Evolutionary conservation across 2,329 filamentous ascomycete genomes (phyloP), one percentile per base, ranked within the genome.

Genomic region (Pseudogymnoascus sp.): DNA sequence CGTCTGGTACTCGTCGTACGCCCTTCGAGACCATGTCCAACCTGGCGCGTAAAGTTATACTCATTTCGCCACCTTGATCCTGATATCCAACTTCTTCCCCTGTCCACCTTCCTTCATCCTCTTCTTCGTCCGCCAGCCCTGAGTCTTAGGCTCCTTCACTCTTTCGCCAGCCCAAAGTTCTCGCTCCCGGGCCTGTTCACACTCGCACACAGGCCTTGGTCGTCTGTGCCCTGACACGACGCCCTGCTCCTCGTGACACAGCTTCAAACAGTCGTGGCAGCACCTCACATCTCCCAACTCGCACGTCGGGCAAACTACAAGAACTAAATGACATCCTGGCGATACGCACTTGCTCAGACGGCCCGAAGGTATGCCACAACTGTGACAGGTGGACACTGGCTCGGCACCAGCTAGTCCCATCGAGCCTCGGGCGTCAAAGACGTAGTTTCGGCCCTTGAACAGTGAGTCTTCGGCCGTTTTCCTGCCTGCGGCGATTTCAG

Each of bases 401-500:
- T 69, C 64, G 5, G 31, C 39, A 3, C 24, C 31, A 13, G 24
- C 33, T 21, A 71, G 29, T 1, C 68, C 67, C 6, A 64, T 67
- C 1, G 69, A 70, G 3, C 71, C 71, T 62, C 71, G 66, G 1
- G 69, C 70, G 64, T 73, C 71, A 63, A 73, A 73, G 7, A 73
- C 71, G 58, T 70, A 73, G 29, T 73, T 72, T 47, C 64, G 66
- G 5, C 71, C 71, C 54, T 66, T 67, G 50, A 72, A 73, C 3
- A 72, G 58, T 31, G 66, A 68, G 1, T 73, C 69, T 8, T 65
- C 60, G 6, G 66, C 44, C 8, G 3, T 60, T 40, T 67, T 73
- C 15, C 65, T 68, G 6, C 69, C 69, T n/a, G 36, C 36, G 4
- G 54, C 47, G 33, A 73, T 69, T 57, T 73, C 71, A 17, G 66